Percentiles rank a stretch among this genome's conserved stretches.
phyloP scores from a whole-genome alignment of 106 monocot genomes.

The Acanthochlamys bracteata region DNA sequence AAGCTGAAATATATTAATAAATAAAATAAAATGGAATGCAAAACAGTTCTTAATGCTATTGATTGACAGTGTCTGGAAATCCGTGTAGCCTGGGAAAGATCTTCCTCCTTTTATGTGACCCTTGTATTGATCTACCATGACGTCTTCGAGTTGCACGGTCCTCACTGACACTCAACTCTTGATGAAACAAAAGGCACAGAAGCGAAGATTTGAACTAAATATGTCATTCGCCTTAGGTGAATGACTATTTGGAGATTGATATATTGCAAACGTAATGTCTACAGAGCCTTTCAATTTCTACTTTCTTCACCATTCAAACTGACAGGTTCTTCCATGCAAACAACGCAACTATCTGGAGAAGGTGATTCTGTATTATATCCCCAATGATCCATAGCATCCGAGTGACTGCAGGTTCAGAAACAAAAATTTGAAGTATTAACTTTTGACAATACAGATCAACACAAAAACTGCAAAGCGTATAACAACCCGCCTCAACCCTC shows the following conservation, averaged over 20 bases:
- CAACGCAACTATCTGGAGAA: constrained; percentile 87
- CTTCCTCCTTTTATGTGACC: constrained; percentile 70
- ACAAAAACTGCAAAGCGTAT: background rate
- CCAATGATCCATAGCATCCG: constrained; percentile 85
- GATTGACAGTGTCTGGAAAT: constrained; percentile 68
- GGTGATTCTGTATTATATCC: constrained; percentile 98
- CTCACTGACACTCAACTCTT: constrained; percentile 84
- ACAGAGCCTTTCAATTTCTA: constrained; percentile 76
- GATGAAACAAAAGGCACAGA: background rate
- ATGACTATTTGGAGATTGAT: too few relatives aligned
- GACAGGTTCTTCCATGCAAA: constrained; percentile 96
- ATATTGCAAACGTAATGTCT: background rate
- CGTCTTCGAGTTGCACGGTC: constrained; percentile 63
- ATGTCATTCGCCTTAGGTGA: too few relatives aligned
- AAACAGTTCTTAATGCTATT: constrained; percentile 64
- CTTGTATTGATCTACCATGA: constrained; percentile 82
- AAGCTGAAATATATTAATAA: too few relatives aligned
- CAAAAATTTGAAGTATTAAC: too few relatives aligned
- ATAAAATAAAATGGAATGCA: too few relatives aligned
- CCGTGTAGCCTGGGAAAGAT: constrained; percentile 55
- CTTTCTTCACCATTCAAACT: constrained; percentile 88
- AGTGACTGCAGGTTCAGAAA: constrained; percentile 42
- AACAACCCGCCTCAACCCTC: constrained; percentile 91
- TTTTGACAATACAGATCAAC: too few relatives aligned
- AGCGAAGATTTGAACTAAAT: too few relatives aligned